phyloP scores from a whole-genome alignment of 2,329 filamentous ascomycete genomes.

The Aspergillus fischeri region DNA sequence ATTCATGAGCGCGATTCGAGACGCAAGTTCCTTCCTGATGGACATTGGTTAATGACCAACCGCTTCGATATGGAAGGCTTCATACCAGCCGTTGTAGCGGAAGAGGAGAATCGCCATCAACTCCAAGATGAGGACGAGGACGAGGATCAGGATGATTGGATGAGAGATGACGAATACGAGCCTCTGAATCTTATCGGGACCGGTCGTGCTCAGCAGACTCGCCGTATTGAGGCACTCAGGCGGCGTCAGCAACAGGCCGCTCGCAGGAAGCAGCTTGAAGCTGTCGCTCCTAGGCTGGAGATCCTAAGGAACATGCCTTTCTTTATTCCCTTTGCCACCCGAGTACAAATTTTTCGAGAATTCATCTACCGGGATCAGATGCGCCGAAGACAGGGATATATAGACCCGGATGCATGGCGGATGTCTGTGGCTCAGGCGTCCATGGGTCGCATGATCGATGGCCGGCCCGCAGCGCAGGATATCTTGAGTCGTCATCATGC shows the following conservation, averaged over 20 bases:
- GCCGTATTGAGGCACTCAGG: conserved; percentile 59
- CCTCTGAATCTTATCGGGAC: conserved; percentile 50
- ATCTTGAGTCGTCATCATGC: conserved; percentile 63
- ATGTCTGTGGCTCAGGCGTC: conserved; percentile 50
- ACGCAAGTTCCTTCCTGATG: conserved; percentile 73
- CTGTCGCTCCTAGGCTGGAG: conserved; percentile 80
- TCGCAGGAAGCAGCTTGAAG: conserved; percentile 67
- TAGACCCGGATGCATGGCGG: conserved; percentile 73
- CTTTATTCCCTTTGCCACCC: conserved; percentile 85
- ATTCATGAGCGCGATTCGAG: conserved; percentile 91
- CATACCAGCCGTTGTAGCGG: conserved; percentile 76
- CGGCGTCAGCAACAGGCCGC: conserved; percentile 63
- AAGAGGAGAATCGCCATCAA: conserved; percentile 73
- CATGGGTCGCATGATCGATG: conserved; percentile 38
- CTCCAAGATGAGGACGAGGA: conserved; percentile 62
- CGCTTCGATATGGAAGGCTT: conserved; percentile 85
- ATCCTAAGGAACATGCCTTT: conserved; percentile 96
- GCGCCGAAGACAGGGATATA: conserved; percentile 62
- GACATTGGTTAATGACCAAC: conserved; percentile 92
- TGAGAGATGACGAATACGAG: conserved; percentile 33
- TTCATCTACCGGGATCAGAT: conserved; percentile 83
- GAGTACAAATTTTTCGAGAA: conserved; percentile 88
- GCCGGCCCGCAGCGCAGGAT: conserved; percentile 36
- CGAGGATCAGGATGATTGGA: conserved; percentile 46
- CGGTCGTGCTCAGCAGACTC: conserved; percentile 58